Conservation (phyloP, 495 filamentous ascomycete species). For the Aspergillus kassunensis region DNA sequence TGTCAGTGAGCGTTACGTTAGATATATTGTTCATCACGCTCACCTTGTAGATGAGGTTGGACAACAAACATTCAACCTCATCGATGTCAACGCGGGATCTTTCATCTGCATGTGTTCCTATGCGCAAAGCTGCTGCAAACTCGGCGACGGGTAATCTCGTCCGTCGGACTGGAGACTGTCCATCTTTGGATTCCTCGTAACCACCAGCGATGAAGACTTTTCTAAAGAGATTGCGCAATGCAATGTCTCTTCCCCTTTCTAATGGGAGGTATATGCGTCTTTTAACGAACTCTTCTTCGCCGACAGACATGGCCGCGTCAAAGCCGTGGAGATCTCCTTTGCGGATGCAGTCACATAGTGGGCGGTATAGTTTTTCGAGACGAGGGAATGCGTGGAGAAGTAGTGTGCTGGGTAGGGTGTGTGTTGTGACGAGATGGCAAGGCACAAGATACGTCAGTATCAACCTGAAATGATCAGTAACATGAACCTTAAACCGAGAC, state of each 20-base stretch:
- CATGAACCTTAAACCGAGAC: not conserved
- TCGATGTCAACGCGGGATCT: constrained; percentile 72
- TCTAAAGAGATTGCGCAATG: constrained; percentile 80
- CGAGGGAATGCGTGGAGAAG: constrained; percentile 72
- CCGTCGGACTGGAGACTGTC: constrained; percentile 56
- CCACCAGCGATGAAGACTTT: constrained; percentile 83
- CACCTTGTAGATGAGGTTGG: constrained; percentile 97
- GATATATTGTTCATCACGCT: constrained; percentile 15
- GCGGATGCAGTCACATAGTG: constrained; percentile 72
- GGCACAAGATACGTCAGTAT: constrained; percentile 96
- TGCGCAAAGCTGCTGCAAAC: constrained; percentile 63
- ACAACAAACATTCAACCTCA: constrained; percentile 91
- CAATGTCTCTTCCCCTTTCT: constrained; percentile 86
- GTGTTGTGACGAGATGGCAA: constrained; percentile 80
- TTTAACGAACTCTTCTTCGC: constrained; percentile 85
- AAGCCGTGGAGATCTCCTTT: constrained; percentile 78
- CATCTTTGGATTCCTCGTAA: constrained; percentile 68
- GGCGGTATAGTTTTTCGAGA: constrained; percentile 73
- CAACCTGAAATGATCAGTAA: constrained; percentile 51
- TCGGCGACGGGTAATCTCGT: constrained; percentile 78
- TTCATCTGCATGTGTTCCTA: constrained; percentile 49
- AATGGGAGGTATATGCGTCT: constrained; percentile 94
- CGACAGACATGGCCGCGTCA: constrained; percentile 72
- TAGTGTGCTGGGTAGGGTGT: constrained; percentile 67
- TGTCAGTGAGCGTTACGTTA: not conserved